Base-by-base conservation (phyloP, 2,329 filamentous ascomycete species). In the Hirsutella rhossiliensis region DNA sequence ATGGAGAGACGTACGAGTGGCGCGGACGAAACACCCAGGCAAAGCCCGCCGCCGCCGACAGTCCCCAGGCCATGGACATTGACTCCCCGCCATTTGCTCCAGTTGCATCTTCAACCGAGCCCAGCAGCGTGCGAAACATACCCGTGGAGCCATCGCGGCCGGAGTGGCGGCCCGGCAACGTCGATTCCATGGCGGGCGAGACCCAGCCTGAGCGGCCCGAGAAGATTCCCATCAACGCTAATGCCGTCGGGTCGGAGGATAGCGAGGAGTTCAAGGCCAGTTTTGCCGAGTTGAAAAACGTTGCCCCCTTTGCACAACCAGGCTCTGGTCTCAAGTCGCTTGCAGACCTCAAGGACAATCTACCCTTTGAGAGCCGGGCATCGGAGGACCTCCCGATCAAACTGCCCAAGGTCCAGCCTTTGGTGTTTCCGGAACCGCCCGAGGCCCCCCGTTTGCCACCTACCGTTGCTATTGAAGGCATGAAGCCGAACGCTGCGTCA, bases 31-130 rank as follows among this genome's bases (percentile, higher is more conserved):
- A 63, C 40, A 48, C 55, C 6, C 56, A 61, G 31, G 46, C 52
- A 12, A 55, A 56, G 23, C 52, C 57, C 3, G 45, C 48, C 6
- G 48, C 51, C 18, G 56, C 58, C 11, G 66, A 66, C 31, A 77
- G 72, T 48, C 73, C 76, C 3, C 75, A 72, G 45, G 75, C 77
- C 13, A 82, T 82, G 78, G 78, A 82, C 49, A 80, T 82, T 42
- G 78, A 82, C 52, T 68, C 73, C 5, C 74, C 76, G 42, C 60
- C 54, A 31, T 50, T 46, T 54, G 62, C 49, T 43, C 54, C 36
- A 50, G 57, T 40, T 42, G 53, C 41, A 9, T 47, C 52, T 11
- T 47, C 47, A 13, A 48, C 50, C 40, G 32, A 49, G 20, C 48
- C 43, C 23, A 57, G 48, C 43, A 53, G 36, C 30, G 67, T 67